Percentiles rank a stretch among this genome's conserved stretches.
These are phyloP conservation scores for Thelephora aurantiotincta DNA, from an alignment of 768 basidiomycete species.

Conservation along the genomic window DNA sequence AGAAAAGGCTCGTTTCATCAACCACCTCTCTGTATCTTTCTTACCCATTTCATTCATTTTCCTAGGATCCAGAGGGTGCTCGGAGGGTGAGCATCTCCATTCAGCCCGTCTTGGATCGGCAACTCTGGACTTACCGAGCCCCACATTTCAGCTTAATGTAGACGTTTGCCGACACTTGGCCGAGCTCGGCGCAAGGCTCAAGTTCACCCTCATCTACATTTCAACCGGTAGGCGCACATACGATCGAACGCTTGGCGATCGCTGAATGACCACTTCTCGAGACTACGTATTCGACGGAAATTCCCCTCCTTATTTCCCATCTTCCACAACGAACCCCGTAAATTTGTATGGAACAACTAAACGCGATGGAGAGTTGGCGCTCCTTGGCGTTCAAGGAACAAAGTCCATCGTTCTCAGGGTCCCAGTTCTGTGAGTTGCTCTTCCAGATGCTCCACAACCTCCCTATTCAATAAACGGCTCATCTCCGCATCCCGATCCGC, in stretches of 20 bases:
- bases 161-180: conserved; percentile 64
- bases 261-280: conserved; percentile 12
- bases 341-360: conserved; percentile 86
- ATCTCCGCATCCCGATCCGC: not conserved
- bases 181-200: conserved; percentile 40
- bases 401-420: conserved; percentile 67
- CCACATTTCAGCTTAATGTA: conserved; percentile 55
- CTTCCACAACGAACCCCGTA: conserved; percentile 63
- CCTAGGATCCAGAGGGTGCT: conserved; percentile 58
- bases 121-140: not conserved
- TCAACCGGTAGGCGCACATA: conserved; percentile 52
- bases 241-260: not conserved
- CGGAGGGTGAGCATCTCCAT: conserved; percentile 30
- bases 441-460: not conserved
- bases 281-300: conserved; percentile 96
- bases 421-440: conserved; percentile 60
- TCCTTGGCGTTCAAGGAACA: conserved; percentile 43
- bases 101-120: too few species aligned
- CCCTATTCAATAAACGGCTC: not conserved
- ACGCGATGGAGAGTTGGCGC: conserved; percentile 73
- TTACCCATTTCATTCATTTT: not conserved
- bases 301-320: conserved; percentile 79
- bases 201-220: conserved; percentile 75
- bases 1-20: conserved; percentile 47
- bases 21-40: not conserved